Percentiles rank a stretch among this genome's conserved stretches.
These are phyloP conservation scores for Setaria italica DNA, from an alignment of 202 grass and related monocot genomes.

Conservation along the genomic window DNA sequence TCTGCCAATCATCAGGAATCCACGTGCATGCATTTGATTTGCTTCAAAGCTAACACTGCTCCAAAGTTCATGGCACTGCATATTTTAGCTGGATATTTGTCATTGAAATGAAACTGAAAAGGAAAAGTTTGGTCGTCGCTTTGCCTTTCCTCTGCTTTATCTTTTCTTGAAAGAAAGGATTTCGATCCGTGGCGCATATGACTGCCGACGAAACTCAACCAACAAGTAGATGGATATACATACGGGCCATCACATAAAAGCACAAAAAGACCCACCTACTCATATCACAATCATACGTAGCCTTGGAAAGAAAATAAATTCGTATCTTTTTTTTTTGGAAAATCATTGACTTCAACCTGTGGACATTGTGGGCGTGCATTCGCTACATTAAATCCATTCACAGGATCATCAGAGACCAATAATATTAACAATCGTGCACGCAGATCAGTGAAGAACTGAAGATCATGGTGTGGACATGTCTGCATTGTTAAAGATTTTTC, in stretches of 20 bases:
- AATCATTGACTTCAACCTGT: slow-evolving; percentile 32
- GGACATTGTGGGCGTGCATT: neutral
- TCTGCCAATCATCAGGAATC: slow-evolving; percentile 34
- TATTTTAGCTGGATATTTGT: slow-evolving; percentile 13
- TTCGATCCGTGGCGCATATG: slow-evolving; percentile 43
- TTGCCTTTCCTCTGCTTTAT: slow-evolving; percentile 59
- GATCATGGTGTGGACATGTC: neutral
- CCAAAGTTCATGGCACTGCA: slow-evolving; percentile 21
- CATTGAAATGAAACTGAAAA: slow-evolving; percentile 26
- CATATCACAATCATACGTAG: slow-evolving; percentile 42
- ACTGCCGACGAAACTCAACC: slow-evolving; percentile 47
- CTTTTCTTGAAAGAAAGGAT: slow-evolving; percentile 70
- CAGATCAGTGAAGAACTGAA: neutral
- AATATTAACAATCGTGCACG: neutral
- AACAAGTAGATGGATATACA: slow-evolving; percentile 55
- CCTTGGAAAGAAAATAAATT: neutral
- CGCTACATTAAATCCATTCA: slow-evolving; percentile 16
- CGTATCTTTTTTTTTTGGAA: neutral
- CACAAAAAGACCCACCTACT: slow-evolving; percentile 62
- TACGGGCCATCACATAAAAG: slow-evolving; percentile 54
- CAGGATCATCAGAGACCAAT: slow-evolving; percentile 2
- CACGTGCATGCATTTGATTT: slow-evolving; percentile 47
- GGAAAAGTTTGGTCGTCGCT: slow-evolving; percentile 51
- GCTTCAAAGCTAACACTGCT: slow-evolving; percentile 52
- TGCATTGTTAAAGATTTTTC: neutral